Evolutionary conservation across 345 rosid genomes (phyloP), one percentile per base, ranked within the genome.

Genomic region (Bruguiera gymnorhiza): DNA sequence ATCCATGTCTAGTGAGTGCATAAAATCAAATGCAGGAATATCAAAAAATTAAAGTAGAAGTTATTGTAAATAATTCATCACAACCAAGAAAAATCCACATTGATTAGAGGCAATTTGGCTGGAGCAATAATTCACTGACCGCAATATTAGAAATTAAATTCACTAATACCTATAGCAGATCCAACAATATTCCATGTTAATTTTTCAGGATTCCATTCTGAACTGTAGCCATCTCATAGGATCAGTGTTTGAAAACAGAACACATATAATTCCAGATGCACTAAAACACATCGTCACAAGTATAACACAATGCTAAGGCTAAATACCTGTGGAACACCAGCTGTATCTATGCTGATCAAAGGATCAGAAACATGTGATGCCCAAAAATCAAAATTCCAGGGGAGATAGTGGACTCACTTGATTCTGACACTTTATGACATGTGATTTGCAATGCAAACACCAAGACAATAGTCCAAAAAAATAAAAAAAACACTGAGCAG

Each of bases 321-420:
- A 52, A 73, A 78, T 87, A 90, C 97, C 98, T 93, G 96, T 74
- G 91, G 76, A 70, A 87, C 96, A 64, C 91, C 97, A 77, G 88
- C 74, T 50, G 81, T 79, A 37, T 91, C 98, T 18, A 90, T 86
- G 73, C 91, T 85, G 72, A 93, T 81, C 78, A 89, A 91, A 70
- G 98, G 98, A 86, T 93, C 97, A 30, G 94, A 87, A 78, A 93
- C 76, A 77, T 91, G 89, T 70, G 79, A 72, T 60, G 75, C 89
- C 98, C 98, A 91, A 72, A 82, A 65, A 79, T 84, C 86, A 75
- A 93, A 73, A 93, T 84, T 71, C 86, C 84, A 57, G 94, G 96
- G 73, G 97, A 83, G 72, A 93, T 83, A 55, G 84, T 68, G 11
- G 89, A 81, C 87, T 93, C 98, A 63, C 88, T 72, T 23, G 81